A percentile compares a stretch with the other conserved stretches of the same genome.
Conservation (phyloP, 805 yeast species). For the Barnettozyma populi region DNA sequence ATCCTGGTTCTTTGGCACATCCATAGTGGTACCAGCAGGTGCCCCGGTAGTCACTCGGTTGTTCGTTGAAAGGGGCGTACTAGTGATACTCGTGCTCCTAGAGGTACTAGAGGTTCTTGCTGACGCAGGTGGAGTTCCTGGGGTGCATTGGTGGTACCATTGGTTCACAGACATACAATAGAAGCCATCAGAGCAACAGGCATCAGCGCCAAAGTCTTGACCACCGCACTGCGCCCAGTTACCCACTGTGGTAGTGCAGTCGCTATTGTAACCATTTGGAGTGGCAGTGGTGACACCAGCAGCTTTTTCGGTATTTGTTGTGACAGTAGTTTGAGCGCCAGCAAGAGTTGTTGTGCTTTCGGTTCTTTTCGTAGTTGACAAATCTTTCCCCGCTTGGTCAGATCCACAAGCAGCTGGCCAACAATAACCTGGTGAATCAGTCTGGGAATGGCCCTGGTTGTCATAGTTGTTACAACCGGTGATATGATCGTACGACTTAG, state of each 20-base stretch:
- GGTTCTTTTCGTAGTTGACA: not conserved
- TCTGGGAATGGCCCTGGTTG: slow-evolving; percentile 17
- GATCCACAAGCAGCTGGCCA: slow-evolving; percentile 23
- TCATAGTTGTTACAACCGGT: slow-evolving; percentile 21
- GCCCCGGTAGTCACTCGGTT: not conserved
- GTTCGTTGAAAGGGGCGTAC: too few relatives aligned
- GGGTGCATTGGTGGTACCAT: slow-evolving; percentile 15
- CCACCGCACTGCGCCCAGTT: slow-evolving; percentile 19
- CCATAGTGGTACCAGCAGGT: not conserved
- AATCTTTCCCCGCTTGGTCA: too few relatives aligned
- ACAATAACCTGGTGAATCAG: slow-evolving; percentile 17
- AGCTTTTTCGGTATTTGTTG: not conserved
- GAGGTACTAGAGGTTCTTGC: too few relatives aligned
- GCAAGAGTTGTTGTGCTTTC: not conserved
- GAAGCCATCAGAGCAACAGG: slow-evolving; percentile 12
- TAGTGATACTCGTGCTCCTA: too few relatives aligned
- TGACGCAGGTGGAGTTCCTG: not conserved
- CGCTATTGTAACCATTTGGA: slow-evolving; percentile 1
- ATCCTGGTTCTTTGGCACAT: not conserved
- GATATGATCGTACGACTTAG: slow-evolving; percentile 19
- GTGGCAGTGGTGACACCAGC: not conserved
- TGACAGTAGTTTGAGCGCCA: not conserved
- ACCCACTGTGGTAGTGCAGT: not conserved
- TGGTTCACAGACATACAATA: slow-evolving; percentile 10
- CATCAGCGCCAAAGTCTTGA: slow-evolving; percentile 6